These are phyloP conservation scores for Magnaporthiopsis rhizophila DNA, from an alignment of 2,329 filamentous ascomycete genomes.

Conservation along the genomic window DNA sequence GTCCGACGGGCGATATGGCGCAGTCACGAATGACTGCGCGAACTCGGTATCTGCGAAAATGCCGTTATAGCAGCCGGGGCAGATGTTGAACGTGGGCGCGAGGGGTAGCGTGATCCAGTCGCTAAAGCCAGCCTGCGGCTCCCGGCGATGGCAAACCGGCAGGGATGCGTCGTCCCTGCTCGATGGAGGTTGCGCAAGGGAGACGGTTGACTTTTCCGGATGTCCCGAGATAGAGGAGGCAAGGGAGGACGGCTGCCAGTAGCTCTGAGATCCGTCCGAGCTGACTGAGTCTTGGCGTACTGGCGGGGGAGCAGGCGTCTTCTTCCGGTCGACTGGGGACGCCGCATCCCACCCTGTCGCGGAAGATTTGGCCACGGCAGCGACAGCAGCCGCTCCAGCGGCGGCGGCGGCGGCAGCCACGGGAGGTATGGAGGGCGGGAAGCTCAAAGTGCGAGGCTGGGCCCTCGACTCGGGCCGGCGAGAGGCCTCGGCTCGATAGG, in stretches of 20 bases:
- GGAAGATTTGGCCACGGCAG: conserved; percentile 14
- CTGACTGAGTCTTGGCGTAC: conserved; percentile 15
- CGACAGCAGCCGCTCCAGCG: conserved; percentile 8
- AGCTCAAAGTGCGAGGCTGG: neutral
- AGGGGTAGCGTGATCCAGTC: conserved; percentile 77
- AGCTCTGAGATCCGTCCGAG: conserved; percentile 2
- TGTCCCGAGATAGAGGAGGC: neutral
- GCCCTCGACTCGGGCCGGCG: neutral
- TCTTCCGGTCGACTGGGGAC: conserved; percentile 16
- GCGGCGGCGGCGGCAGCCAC: conserved; percentile 13
- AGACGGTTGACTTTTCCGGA: conserved; percentile 28
- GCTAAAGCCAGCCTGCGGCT: conserved; percentile 52
- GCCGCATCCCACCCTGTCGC: neutral
- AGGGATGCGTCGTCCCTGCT: conserved; percentile 35
- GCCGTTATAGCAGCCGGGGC: conserved; percentile 67
- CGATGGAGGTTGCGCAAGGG: conserved; percentile 48
- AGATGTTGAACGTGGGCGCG: conserved; percentile 68
- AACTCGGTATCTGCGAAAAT: conserved; percentile 64
- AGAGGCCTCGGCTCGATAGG: neutral
- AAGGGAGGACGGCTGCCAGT: conserved; percentile 33
- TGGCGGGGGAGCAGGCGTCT: conserved; percentile 16
- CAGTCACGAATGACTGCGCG: conserved; percentile 55
- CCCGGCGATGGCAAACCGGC: conserved; percentile 61
- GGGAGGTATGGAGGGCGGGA: conserved; percentile 6
- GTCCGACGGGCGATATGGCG: conserved; percentile 47